Conservation (phyloP, 2,329 filamentous ascomycete genomes). For the Cyclaneusma minus region DNA sequence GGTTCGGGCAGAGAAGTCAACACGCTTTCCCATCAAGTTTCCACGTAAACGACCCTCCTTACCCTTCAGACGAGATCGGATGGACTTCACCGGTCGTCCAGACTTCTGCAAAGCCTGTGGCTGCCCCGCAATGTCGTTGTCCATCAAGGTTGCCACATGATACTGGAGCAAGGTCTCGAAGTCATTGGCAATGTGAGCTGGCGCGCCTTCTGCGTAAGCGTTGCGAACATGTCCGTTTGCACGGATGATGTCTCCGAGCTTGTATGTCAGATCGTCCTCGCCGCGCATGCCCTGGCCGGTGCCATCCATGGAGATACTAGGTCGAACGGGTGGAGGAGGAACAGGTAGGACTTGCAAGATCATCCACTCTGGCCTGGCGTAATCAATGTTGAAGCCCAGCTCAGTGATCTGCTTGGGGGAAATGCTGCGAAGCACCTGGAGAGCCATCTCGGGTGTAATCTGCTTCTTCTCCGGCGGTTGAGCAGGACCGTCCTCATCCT, state of each 20-base stretch:
- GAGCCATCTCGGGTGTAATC: slow-evolving; percentile 71
- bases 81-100: slow-evolving; percentile 89
- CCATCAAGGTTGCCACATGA: slow-evolving; percentile 98
- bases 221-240: slow-evolving; percentile 91
- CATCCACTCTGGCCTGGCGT: slow-evolving; percentile 97
- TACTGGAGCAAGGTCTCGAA: slow-evolving; percentile 91
- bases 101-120: slow-evolving; percentile 94
- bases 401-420: slow-evolving; percentile 65
- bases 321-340: slow-evolving; percentile 85
- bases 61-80: slow-evolving; percentile 92
- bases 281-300: slow-evolving; percentile 84
- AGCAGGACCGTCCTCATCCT: slow-evolving; percentile 56
- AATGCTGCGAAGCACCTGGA: slow-evolving; percentile 78
- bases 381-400: slow-evolving; percentile 87
- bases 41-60: slow-evolving; percentile 96
- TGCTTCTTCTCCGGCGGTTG: slow-evolving; percentile 63
- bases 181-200: slow-evolving; percentile 78
- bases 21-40: slow-evolving; percentile 99
- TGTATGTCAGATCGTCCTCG: slow-evolving; percentile 98
- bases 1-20: slow-evolving; percentile 97
- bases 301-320: slow-evolving; percentile 93
- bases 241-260: slow-evolving; percentile 94
- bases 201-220: slow-evolving; percentile 80
- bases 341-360: slow-evolving; percentile 88
- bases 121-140: slow-evolving; percentile 94